Base-by-base conservation (phyloP, 768 basidiomycete genomes). In the Asterophora parasitica region DNA sequence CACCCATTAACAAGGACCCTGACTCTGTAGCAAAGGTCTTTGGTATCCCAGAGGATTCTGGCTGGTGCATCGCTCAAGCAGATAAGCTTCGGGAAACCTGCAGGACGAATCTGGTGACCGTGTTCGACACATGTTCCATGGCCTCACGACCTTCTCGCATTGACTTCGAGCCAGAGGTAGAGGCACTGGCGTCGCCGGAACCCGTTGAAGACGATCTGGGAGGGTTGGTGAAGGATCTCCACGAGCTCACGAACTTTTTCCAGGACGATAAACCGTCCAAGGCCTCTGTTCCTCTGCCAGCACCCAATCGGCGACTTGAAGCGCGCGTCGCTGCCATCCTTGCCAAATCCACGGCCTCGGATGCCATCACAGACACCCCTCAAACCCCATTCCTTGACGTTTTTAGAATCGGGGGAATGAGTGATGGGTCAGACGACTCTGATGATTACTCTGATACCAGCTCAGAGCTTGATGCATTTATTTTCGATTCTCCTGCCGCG, bases 51-150 rank as follows among this genome's bases (percentile, higher is more conserved):
- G 76, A 84, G 47, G 80, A 83, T 32, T 89, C 87, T 3, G 93
- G 93, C 13, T 96, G 93, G 93, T 88, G 81, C 53, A 77, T 93
- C 39, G 79, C 89, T 17, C 82, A 81, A 55, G 74, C 79, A 6
- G 82, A 85, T 44, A 69, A 71, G 13, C 70, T 77, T 23, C 77
- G 82, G 26, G 75, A 77, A 3, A 70, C 72, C 16, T 92, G 88
- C 56, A 77, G 88, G 37, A 70, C 78, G 34, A 94, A 93, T 59
- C 76, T 94, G 53, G 76, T 83, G 65, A 87, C 88, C 1, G 88
- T 95, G 10, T 92, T 88, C 54, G 89, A 89, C 55, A 88, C 88
- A 4, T 92, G 86, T 63, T 82, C 82, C 28, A 75, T 83, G 60
- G 77, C 82, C 10, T 69, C 78, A 30, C 72, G 88, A 28, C 82